Evolutionary conservation across 1,284 basidiomycete species (phyloP).

Genomic region (Cryptococcus sp.): DNA sequence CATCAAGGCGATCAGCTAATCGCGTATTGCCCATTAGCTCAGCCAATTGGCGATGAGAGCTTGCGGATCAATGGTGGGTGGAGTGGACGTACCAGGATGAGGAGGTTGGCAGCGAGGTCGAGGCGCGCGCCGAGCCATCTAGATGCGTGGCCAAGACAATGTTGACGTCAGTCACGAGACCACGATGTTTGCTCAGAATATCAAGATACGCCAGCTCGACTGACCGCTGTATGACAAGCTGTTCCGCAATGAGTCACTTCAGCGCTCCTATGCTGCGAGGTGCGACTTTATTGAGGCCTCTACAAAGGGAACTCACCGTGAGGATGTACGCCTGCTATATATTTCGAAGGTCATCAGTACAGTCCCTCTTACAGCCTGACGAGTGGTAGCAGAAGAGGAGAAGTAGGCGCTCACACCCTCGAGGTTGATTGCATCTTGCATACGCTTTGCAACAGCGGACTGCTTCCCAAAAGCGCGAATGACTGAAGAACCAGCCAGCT

Average conservation of each 20-base stretch:
- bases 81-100: constrained; percentile 22
- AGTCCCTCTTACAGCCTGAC: neutral
- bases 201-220: neutral
- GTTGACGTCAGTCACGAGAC: neutral
- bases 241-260: neutral
- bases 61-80: neutral
- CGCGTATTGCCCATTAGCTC: too few relatives aligned
- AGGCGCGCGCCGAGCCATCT: constrained; percentile 46
- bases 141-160: constrained; percentile 3
- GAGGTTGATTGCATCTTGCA: constrained; percentile 32
- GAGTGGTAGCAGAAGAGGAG: too few relatives aligned
- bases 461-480: constrained; percentile 41
- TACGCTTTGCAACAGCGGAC: constrained; percentile 20
- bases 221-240: constrained; percentile 25
- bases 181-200: neutral
- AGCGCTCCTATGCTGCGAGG: neutral
- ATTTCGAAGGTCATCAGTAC: neutral
- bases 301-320: constrained; percentile 17
- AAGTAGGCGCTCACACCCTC: constrained; percentile 27
- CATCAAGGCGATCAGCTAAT: constrained; percentile 40
- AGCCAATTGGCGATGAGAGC: neutral
- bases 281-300: neutral
- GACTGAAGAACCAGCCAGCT: constrained; percentile 35
- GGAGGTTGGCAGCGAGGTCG: constrained; percentile 32
- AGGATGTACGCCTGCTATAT: constrained; percentile 31